phyloP scores from a whole-genome alignment of 2,329 filamentous ascomycete species.

The Fusarium sublunatum region DNA sequence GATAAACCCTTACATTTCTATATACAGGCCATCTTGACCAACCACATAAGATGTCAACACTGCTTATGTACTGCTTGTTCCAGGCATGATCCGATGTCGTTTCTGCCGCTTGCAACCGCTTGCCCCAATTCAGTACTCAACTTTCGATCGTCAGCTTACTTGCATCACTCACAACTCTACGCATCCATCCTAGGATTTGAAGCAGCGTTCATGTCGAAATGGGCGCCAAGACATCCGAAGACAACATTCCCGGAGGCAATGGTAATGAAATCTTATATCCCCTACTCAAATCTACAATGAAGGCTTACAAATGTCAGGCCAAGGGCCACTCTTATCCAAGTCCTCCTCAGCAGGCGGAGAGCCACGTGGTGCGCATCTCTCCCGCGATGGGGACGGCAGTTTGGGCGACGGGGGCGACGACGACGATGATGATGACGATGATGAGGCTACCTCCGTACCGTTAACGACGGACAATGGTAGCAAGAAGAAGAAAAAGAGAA shows the following conservation, averaged over 20 bases:
- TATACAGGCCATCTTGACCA: no score
- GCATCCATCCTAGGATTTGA: slow-evolving; percentile 1
- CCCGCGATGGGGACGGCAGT: slow-evolving; percentile 57
- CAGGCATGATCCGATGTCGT: not conserved
- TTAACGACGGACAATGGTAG: slow-evolving; percentile 25
- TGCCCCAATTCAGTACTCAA: slow-evolving; percentile 1
- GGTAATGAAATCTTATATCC: slow-evolving; percentile 40
- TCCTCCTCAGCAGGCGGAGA: slow-evolving; percentile 51
- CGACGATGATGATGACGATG: slow-evolving; percentile 47
- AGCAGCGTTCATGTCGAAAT: slow-evolving; percentile 49
- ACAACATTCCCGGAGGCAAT: slow-evolving; percentile 49
- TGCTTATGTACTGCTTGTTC: no score
- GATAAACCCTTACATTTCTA: no score
- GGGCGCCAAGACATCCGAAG: slow-evolving; percentile 56
- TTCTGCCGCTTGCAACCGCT: slow-evolving; percentile 29
- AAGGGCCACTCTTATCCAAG: slow-evolving; percentile 32
- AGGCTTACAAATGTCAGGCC: slow-evolving; percentile 31
- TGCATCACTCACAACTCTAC: slow-evolving; percentile 6
- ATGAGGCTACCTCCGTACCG: slow-evolving; percentile 40
- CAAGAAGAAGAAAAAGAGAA: slow-evolving; percentile 47
- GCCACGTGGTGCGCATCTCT: slow-evolving; percentile 54
- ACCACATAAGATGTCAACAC: no score
- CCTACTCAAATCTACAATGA: not conserved
- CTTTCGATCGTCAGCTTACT: slow-evolving; percentile 14
- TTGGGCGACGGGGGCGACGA: slow-evolving; percentile 50